Evolutionary conservation across 2,329 filamentous ascomycete species (phyloP).

Genomic region (Orbilia blumenaviensis): DNA sequence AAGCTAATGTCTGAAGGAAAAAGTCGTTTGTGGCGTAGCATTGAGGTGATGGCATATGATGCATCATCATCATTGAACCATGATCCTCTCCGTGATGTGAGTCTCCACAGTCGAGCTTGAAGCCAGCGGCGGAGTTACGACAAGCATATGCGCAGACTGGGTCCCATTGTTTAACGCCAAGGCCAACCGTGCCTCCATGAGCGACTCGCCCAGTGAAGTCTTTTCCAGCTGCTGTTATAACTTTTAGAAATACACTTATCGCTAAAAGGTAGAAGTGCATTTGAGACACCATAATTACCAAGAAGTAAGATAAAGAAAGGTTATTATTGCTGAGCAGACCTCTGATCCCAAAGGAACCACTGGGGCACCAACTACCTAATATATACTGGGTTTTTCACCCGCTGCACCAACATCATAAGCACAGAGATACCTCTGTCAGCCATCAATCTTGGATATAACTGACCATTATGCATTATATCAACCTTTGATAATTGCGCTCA

Average conservation of each 20-base stretch:
- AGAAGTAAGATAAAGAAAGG: too few relatives aligned
- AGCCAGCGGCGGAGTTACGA: constrained; percentile 8
- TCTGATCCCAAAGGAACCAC: too few relatives aligned
- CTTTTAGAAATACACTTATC: too few relatives aligned
- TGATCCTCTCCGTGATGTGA: neutral
- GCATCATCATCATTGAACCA: constrained; percentile 14
- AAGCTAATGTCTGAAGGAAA: constrained; percentile 56
- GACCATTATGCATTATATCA: neutral
- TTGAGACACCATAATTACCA: neutral
- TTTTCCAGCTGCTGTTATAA: neutral
- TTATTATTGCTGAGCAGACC: too few relatives aligned
- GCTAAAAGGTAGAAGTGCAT: neutral
- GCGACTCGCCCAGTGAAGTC: constrained; percentile 15
- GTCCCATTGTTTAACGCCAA: constrained; percentile 12
- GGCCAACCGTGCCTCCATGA: constrained; percentile 11
- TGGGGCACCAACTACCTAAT: too few relatives aligned
- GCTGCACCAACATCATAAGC: too few relatives aligned
- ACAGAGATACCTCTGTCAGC: too few relatives aligned
- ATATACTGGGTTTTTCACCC: too few relatives aligned
- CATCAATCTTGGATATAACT: too few relatives aligned
- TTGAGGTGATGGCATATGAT: constrained; percentile 14
- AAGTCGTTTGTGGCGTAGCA: constrained; percentile 22
- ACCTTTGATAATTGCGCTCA: neutral
- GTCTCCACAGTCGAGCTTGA: neutral
- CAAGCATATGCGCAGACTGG: constrained; percentile 14